phyloP scores from a whole-genome alignment of 73 alveolate genomes.

The Uronychia setigera region DNA sequence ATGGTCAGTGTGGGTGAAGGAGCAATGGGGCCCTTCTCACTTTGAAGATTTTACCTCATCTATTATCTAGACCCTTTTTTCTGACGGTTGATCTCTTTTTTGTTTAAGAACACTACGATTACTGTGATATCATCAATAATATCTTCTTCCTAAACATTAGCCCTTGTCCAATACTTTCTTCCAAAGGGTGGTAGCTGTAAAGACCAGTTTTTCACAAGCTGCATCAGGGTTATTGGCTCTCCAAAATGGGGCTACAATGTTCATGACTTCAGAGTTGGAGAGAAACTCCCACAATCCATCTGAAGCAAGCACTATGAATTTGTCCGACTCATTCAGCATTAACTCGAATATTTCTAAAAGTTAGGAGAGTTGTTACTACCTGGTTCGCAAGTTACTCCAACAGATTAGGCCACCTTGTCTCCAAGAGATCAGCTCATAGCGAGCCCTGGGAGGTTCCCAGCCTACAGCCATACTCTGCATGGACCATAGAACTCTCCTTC shows the following conservation, averaged over 20 bases:
- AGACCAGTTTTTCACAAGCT: not conserved
- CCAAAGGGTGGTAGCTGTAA: not conserved
- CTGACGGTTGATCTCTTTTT: not conserved
- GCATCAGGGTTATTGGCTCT: not conserved
- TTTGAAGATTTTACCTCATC: no score
- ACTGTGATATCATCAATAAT: not conserved
- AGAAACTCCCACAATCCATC: conserved; percentile 40
- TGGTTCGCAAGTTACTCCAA: conserved; percentile 40
- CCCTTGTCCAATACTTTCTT: not conserved
- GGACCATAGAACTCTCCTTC: conserved; percentile 50
- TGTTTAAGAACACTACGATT: not conserved
- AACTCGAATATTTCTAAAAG: not conserved
- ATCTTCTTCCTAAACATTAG: not conserved
- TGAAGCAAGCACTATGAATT: conserved; percentile 28
- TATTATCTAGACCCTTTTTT: no score
- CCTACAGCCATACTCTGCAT: conserved; percentile 42
- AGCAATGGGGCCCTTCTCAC: no score
- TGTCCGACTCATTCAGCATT: conserved; percentile 7
- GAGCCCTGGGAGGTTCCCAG: conserved; percentile 38
- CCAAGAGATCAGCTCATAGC: conserved; percentile 64
- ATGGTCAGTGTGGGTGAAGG: no score
- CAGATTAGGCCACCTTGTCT: conserved; percentile 40
- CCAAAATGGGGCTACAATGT: conserved; percentile 1
- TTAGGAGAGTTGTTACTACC: not conserved
- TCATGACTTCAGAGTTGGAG: conserved; percentile 12